These are phyloP conservation scores for Eucalyptus tenuipes DNA, from an alignment of 345 rosid genomes.

Conservation along the genomic window DNA sequence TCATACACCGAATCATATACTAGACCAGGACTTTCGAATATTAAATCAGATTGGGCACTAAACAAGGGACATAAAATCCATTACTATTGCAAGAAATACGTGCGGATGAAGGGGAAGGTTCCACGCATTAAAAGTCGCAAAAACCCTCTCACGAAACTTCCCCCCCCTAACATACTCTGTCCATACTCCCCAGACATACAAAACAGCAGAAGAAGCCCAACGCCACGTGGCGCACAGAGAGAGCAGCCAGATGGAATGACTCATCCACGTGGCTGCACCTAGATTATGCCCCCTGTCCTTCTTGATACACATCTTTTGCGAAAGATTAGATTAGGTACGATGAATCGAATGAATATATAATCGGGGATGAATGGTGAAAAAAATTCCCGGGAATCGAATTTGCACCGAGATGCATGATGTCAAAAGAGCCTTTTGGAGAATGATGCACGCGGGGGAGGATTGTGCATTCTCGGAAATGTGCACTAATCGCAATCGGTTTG, in stretches of 20 bases:
- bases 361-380: not conserved
- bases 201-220: not conserved
- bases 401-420: not conserved
- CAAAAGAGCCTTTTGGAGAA: not conserved
- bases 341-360: not conserved
- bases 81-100: not conserved
- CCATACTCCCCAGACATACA: not conserved
- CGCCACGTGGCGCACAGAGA: not conserved
- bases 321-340: not conserved
- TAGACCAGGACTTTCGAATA: not conserved
- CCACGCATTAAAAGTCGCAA: not conserved
- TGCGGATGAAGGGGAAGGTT: not conserved
- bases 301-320: accelerated
- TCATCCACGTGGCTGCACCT: not conserved
- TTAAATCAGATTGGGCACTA: not conserved
- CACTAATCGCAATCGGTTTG: not conserved
- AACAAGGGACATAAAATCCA: not conserved
- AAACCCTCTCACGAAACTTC: not conserved
- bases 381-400: not conserved
- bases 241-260: not conserved
- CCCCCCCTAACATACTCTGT: not conserved
- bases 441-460: not conserved
- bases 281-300: not conserved
- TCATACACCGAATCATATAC: not conserved
- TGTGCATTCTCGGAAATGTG: not conserved